Evolutionary conservation across 495 filamentous ascomycete species (phyloP), one percentile per base, ranked within the genome.

Genomic region (Cercophora scortea): DNA sequence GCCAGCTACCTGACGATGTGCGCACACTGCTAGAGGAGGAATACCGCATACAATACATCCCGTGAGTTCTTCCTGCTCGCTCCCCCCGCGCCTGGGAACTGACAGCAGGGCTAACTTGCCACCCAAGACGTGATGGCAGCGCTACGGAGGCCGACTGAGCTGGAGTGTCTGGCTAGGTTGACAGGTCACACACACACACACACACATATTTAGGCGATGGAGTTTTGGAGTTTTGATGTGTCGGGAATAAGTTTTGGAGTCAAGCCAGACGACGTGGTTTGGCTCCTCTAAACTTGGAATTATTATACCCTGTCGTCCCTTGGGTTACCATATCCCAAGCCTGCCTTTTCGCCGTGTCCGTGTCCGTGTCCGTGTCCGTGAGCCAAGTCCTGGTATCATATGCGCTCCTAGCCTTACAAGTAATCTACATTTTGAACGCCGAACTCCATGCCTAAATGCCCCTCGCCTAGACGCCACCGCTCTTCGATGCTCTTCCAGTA

Each of bases 31-130:
- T 90, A 41, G 84, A 88, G 65, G 85, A 88, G 63, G 83, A 79
- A 57, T 71, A 79, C 36, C 79, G 85, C 36, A 73, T 84, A 40
- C 80, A 79, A 64, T 88, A 87, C 53, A 83, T 89, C 41, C 86
- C 87, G 77, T 79, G 69, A 57, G 76, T 73, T 32, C 12, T 45
- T 10, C 34, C 2, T 12, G 6, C 8, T n/a, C 35, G 15, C 9
- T 41, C 12, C 15, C 16, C 3, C 2, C 13, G 32, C 39, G 2
- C 10, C 8, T 8, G 12, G 35, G 19, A 25, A 18, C 34, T 40
- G 3, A 40, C 8, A 32, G 9, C 38, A 6, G 6, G 1, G 13
- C 45, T 52, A 34, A 57, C 15, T 34, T 45, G 9, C 0, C 3
- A 16, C 15, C n/a, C 12, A 16, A 80, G 77, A 15, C 68, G 79